These are phyloP conservation scores for Candida sp. DNA, from an alignment of 1,139 yeast species.

Conservation along the genomic window DNA sequence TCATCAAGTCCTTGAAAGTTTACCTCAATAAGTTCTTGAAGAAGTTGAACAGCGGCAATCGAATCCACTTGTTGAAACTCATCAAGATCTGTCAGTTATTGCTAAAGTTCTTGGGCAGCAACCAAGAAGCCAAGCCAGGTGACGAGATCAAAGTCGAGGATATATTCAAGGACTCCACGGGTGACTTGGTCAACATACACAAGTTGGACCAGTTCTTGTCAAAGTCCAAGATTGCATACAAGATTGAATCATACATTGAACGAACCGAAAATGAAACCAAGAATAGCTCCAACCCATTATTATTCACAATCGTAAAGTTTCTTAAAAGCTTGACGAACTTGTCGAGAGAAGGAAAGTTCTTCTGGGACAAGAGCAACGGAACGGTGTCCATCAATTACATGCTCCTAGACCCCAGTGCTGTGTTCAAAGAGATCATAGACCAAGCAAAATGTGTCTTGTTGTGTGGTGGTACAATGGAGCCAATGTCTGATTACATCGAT, in stretches of 20 bases:
- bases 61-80: constrained; percentile 71
- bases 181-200: constrained; percentile 74
- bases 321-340: constrained; percentile 74
- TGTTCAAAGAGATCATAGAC: constrained; percentile 68
- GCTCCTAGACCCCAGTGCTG: constrained; percentile 79
- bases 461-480: constrained; percentile 99
- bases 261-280: constrained; percentile 19
- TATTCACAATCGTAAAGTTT: constrained; percentile 71
- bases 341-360: constrained; percentile 79
- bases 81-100: constrained; percentile 60
- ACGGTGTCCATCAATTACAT: constrained; percentile 60
- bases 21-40: constrained; percentile 66
- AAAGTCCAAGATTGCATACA: constrained; percentile 80
- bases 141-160: constrained; percentile 52
- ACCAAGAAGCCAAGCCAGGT: constrained; percentile 51
- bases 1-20: constrained; percentile 49
- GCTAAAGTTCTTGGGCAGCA: constrained; percentile 35
- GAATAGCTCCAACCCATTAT: constrained; percentile 52
- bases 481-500: constrained; percentile 69
- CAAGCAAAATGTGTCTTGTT: constrained; percentile 73
- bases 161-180: constrained; percentile 61
- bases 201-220: constrained; percentile 67
- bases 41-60: constrained; percentile 73
- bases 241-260: constrained; percentile 76
- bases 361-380: constrained; percentile 52